Conservation (phyloP, 148 eudicot genomes). For the Beta vulgaris region DNA sequence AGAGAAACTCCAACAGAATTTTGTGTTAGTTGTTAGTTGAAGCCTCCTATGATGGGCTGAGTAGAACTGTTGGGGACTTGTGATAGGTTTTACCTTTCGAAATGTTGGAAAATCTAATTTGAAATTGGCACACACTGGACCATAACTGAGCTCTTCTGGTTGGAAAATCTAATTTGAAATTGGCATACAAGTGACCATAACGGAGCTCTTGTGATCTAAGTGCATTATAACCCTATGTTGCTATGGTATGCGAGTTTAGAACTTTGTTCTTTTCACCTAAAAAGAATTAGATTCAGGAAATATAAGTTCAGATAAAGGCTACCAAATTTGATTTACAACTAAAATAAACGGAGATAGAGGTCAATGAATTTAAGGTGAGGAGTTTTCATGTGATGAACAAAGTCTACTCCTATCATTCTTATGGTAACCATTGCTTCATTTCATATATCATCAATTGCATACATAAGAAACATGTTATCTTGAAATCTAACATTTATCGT, state of each 20-base stretch:
- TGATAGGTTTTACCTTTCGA: background rate
- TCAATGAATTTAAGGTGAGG: background rate
- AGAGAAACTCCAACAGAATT: background rate
- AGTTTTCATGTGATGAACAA: background rate
- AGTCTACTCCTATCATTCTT: background rate
- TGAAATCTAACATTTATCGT: too few relatives aligned
- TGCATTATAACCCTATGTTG: too few relatives aligned
- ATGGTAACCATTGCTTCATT: background rate
- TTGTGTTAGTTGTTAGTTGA: background rate
- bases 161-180: background rate
- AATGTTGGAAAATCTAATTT: background rate
- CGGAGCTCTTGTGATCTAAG: too few relatives aligned
- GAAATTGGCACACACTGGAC: background rate
- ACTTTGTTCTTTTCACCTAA: background rate
- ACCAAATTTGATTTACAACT: background rate
- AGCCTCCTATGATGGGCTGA: background rate
- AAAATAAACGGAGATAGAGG: background rate
- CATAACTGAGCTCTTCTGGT: too few relatives aligned
- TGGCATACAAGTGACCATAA: background rate
- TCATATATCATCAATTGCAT: background rate
- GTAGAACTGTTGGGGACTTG: background rate
- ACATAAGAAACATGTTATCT: background rate
- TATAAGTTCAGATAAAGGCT: background rate
- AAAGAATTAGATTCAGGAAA: background rate
- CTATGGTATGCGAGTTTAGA: background rate